Percentiles rank a stretch among this genome's conserved stretches.
Conservation (phyloP, 495 filamentous ascomycete species). For the Penicillium subrubescens region DNA sequence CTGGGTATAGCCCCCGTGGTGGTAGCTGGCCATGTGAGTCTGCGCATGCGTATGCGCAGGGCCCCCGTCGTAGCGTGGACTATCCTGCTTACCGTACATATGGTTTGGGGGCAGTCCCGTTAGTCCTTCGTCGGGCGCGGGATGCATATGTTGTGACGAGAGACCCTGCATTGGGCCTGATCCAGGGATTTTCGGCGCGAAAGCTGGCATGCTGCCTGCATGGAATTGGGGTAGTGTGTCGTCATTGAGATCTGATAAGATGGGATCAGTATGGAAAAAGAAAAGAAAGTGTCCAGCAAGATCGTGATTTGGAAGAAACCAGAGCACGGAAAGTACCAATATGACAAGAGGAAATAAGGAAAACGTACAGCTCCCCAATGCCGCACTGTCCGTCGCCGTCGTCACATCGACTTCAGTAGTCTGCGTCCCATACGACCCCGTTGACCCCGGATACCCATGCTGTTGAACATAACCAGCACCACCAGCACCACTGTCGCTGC, state of each 20-base stretch:
- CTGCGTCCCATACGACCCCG: slow-evolving; percentile 12
- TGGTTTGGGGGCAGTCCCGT: background rate
- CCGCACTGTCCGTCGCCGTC: background rate
- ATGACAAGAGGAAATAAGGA: background rate
- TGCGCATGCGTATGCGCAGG: background rate
- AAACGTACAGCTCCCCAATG: slow-evolving; percentile 3
- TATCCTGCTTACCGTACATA: background rate
- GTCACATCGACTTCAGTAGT: slow-evolving; percentile 14
- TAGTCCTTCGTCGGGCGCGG: background rate
- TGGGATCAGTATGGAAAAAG: background rate
- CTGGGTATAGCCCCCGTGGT: background rate
- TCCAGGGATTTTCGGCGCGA: slow-evolving; percentile 14
- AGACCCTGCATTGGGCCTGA: slow-evolving; percentile 14
- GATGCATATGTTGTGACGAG: background rate
- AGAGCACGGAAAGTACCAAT: background rate
- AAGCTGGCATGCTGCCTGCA: slow-evolving; percentile 12
- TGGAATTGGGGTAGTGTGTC: slow-evolving; percentile 13
- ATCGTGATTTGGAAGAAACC: background rate
- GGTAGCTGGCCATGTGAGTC: background rate
- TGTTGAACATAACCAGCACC: background rate
- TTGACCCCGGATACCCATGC: slow-evolving; percentile 12
- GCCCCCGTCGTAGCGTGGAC: background rate
- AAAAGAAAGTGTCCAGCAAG: background rate
- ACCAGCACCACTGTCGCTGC: slow-evolving; percentile 21
- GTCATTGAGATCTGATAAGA: slow-evolving; percentile 12